phyloP scores from a whole-genome alignment of 2,329 filamentous ascomycete genomes.

The Sporothrix pallida region DNA sequence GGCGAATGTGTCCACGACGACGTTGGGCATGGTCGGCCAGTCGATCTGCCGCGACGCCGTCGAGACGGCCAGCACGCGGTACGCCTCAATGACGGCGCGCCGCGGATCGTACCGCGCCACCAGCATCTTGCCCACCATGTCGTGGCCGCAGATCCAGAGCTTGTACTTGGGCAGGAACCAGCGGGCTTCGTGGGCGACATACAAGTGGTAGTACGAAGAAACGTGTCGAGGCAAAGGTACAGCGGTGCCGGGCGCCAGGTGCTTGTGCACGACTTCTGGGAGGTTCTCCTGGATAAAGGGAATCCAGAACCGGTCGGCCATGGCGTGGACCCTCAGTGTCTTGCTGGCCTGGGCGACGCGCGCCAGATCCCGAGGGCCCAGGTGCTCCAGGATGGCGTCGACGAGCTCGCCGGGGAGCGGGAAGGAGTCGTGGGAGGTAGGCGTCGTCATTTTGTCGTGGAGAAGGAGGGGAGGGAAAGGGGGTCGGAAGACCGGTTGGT shows the following conservation, averaged over 20 bases:
- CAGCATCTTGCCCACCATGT: conserved; percentile 75
- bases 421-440: not conserved
- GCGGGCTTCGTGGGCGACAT: conserved; percentile 73
- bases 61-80: conserved; percentile 72
- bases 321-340: conserved; percentile 62
- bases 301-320: conserved; percentile 75
- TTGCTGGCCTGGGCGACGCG: conserved; percentile 66
- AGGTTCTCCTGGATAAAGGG: conserved; percentile 71
- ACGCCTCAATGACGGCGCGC: conserved; percentile 78
- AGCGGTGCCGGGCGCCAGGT: conserved; percentile 42
- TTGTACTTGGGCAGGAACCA: conserved; percentile 85
- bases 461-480: too few species aligned
- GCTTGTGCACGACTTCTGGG: conserved; percentile 51
- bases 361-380: conserved; percentile 69
- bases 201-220: conserved; percentile 72
- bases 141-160: conserved; percentile 82
- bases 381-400: conserved; percentile 69
- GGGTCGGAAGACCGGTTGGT: too few species aligned
- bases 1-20: conserved; percentile 74
- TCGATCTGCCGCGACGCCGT: conserved; percentile 44
- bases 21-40: conserved; percentile 69
- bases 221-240: conserved; percentile 61
- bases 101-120: conserved; percentile 76
- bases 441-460: not conserved
- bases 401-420: conserved; percentile 76